Conservation (phyloP, 495 filamentous ascomycete genomes). For the Elaphomyces granulatus region DNA sequence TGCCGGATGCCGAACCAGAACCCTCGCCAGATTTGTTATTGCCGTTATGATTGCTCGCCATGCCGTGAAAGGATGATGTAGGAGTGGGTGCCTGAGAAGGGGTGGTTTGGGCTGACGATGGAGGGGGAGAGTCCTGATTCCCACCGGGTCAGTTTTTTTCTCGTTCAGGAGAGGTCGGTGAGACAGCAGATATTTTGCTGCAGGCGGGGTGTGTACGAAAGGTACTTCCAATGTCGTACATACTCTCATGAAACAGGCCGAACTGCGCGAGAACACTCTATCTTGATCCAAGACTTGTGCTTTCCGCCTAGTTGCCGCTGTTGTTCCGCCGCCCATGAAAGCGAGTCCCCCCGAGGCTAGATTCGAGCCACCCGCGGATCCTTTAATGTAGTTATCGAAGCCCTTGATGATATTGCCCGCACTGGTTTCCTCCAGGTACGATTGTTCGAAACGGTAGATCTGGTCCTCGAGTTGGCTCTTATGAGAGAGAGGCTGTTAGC, state of each 20-base stretch:
- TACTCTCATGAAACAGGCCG: constrained; percentile 38
- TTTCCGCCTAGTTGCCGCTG: constrained; percentile 25
- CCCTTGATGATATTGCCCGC: constrained; percentile 91
- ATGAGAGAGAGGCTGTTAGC: too few relatives aligned
- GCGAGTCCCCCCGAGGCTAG: constrained; percentile 20
- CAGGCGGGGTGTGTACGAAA: too few relatives aligned
- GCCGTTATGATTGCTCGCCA: constrained; percentile 11
- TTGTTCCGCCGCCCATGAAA: constrained; percentile 10
- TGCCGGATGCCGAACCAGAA: constrained; percentile 14
- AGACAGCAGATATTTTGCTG: too few relatives aligned
- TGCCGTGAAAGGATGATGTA: constrained; percentile 26
- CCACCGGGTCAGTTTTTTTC: too few relatives aligned
- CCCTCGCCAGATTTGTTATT: constrained; percentile 9
- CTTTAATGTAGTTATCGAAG: constrained; percentile 96
- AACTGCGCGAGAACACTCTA: constrained; percentile 38
- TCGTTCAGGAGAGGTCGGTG: too few relatives aligned
- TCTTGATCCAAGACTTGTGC: constrained; percentile 34
- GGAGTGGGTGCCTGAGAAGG: constrained; percentile 38
- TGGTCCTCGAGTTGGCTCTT: constrained; percentile 62
- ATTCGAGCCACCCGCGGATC: constrained; percentile 33
- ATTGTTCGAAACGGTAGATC: constrained; percentile 70
- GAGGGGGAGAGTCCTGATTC: constrained; percentile 37
- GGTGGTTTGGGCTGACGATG: constrained; percentile 33
- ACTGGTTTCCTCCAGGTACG: constrained; percentile 83
- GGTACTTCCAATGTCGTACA: too few relatives aligned